Base-by-base conservation (phyloP, 2,329 filamentous ascomycete genomes). In the Fusarium clavum region DNA sequence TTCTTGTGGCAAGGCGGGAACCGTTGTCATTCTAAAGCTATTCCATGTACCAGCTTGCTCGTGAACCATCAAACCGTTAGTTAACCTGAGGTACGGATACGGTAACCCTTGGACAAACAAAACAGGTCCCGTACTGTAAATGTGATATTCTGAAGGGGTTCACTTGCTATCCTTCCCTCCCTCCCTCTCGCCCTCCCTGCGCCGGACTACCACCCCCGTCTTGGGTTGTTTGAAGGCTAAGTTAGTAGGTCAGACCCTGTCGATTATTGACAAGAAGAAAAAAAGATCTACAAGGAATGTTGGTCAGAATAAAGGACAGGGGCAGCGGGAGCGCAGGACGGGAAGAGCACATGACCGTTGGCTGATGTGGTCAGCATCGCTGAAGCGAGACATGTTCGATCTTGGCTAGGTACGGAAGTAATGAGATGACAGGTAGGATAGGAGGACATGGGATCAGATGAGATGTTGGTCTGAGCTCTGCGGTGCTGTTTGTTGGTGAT, bases 311-410 rank as follows among this genome's bases (percentile, higher is more conserved):
- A 41, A 25, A 45, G 46, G 29, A n/a, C 16, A 40, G 22, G 22
- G 22, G 22, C 22, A 62, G 43, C 41, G 34, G 41, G 22, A 67
- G 34, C 51, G 24, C 64, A 61, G 60, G 43, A 27, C 65, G 51
- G 66, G 47, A 69, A 53, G 48, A 43, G 65, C 66, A 69, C 66
- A 69, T 69, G 66, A 61, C 61, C 66, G 44, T 44, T 43, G 57
- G 51, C 49, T 45, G 60, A 69, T 69, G 66, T 69, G 65, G 61
- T 57, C 60, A 65, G 48, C 43, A 55, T 25, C 11, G 5, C n/a
- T 27, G 18, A 30, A n/a, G 32, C 54, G 45, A 69, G 66, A 69
- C 64, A 60, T 60, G 18, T 27, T 52, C 13, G 24, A 52, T 16
- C 22, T 27, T 27, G 24, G 44, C 41, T 38, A 49, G 32, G 45